Percentiles rank a stretch among this genome's conserved stretches.
Conservation (phyloP, 2,329 filamentous ascomycete species). For the Colletotrichum tamarilloi region DNA sequence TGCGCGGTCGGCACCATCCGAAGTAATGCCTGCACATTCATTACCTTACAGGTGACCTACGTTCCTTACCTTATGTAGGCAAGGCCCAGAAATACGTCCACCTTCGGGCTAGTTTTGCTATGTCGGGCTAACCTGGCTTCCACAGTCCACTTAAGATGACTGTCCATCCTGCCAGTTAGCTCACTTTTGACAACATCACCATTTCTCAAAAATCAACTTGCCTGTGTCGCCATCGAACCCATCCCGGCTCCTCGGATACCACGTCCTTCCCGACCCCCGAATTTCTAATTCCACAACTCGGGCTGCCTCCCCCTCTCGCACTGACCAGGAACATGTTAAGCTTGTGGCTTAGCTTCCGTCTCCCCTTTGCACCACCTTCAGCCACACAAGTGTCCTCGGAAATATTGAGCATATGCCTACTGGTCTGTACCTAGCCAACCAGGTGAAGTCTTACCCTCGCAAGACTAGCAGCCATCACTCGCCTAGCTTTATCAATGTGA, state of each 20-base stretch:
- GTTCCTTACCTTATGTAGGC: background rate
- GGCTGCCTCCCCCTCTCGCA: background rate
- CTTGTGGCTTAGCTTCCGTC: background rate
- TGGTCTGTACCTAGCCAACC: no score
- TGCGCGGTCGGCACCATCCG: constrained; percentile 16
- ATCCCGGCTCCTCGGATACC: background rate
- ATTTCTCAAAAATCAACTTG: background rate
- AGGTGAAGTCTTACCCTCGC: background rate
- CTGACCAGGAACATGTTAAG: background rate
- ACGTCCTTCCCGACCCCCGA: background rate
- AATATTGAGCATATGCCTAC: background rate
- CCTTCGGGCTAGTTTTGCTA: background rate
- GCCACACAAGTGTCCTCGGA: background rate
- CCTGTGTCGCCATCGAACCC: background rate
- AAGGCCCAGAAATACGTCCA: background rate
- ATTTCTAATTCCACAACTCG: no score
- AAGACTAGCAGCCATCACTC: background rate
- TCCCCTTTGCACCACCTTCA: background rate
- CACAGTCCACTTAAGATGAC: background rate
- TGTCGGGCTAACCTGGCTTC: background rate
- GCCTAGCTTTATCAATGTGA: background rate
- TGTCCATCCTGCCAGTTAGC: background rate
- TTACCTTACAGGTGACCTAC: no score
- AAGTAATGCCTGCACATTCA: background rate
- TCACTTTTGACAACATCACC: background rate